Evolutionary conservation across 345 rosid species (phyloP).

Genomic region (Boechera divaricarpa): DNA sequence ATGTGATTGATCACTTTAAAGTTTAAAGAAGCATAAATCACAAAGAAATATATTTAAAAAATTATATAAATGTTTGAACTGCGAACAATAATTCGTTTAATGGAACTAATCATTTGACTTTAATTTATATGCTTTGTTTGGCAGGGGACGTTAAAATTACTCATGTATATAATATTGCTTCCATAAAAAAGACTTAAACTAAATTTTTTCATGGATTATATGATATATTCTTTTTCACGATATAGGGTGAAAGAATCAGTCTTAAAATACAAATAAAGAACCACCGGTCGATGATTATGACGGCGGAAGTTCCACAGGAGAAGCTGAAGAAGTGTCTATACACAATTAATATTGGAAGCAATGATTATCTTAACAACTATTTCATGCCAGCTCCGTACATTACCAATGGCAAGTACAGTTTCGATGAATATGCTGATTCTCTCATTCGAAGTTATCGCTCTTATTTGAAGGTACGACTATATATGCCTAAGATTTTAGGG

Average conservation of each 20-base stretch:
- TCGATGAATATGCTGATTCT: slow-evolving; percentile 39
- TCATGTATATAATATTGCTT: not conserved
- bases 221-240: not conserved
- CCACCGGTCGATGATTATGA: slow-evolving; percentile 42
- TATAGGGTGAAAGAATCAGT: slow-evolving; percentile 55
- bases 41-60: not conserved
- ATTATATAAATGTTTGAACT: not conserved
- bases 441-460: slow-evolving; percentile 36
- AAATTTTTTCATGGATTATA: not conserved
- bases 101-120: slow-evolving; percentile 13
- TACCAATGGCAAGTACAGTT: not conserved
- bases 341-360: slow-evolving; percentile 56
- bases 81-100: not conserved
- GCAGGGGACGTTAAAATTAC: not conserved
- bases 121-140: not conserved
- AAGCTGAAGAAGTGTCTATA: slow-evolving; percentile 54
- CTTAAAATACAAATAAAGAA: slow-evolving; percentile 48
- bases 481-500: not conserved
- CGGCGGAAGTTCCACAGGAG: slow-evolving; percentile 32
- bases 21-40: not conserved
- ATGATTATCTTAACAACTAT: slow-evolving; percentile 62
- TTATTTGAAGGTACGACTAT: slow-evolving; percentile 32
- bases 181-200: not conserved
- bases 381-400: slow-evolving; percentile 48
- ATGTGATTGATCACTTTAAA: not conserved